A percentile compares a stretch with the other conserved stretches of the same genome.
These are phyloP conservation scores for Ceratobasidium papillatum DNA, from an alignment of 1,284 basidiomycete genomes.

Conservation along the genomic window DNA sequence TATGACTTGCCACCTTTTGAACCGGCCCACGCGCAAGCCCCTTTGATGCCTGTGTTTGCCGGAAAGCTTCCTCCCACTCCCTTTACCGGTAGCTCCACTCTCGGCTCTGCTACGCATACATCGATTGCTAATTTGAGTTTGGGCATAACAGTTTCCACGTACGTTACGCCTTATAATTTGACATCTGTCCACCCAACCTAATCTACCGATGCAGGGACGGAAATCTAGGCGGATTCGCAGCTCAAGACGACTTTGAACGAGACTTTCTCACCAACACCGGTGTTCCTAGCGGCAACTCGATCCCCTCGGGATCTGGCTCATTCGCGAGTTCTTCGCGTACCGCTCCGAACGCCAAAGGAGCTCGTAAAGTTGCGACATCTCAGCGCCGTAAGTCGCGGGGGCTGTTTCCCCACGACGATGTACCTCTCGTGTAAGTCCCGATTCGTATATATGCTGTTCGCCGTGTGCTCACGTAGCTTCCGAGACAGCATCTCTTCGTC, in stretches of 20 bases:
- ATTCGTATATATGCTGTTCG: neutral
- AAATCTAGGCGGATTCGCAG: constrained; percentile 10
- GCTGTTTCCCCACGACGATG: constrained; percentile 34
- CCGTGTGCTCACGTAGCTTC: neutral
- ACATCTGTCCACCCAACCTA: neutral
- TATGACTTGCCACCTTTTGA: neutral
- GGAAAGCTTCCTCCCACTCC: constrained; percentile 33
- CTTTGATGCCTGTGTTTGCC: constrained; percentile 7
- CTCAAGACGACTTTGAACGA: constrained; percentile 20
- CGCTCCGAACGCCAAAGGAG: neutral
- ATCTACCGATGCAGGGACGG: constrained; percentile 2
- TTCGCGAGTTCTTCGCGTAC: constrained; percentile 18
- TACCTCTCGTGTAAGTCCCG: constrained; percentile 28
- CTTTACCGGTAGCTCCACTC: constrained; percentile 3
- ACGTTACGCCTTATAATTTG: neutral
- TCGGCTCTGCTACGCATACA: neutral
- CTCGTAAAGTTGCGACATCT: constrained; percentile 27
- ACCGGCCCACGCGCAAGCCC: neutral
- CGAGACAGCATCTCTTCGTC: constrained; percentile 24
- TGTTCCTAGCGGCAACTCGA: neutral
- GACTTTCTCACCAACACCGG: neutral
- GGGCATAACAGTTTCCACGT: constrained; percentile 19
- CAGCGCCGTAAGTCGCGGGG: constrained; percentile 33
- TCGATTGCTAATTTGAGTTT: neutral
- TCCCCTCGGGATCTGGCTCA: neutral